Evolutionary conservation across 129 eudicot species (phyloP).

Genomic region (Saposhnikovia divaricata): DNA sequence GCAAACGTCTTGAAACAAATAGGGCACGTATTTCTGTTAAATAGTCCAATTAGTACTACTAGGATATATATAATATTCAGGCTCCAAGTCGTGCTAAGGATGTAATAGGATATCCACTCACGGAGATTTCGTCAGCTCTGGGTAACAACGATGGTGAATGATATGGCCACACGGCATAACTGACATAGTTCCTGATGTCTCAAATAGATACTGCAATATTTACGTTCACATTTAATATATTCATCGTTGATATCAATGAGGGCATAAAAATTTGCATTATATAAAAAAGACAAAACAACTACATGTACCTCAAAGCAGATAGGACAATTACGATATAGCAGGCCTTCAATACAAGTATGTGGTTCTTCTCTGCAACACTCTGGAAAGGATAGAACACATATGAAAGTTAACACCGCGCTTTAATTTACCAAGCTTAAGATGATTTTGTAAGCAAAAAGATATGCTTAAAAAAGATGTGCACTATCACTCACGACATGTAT

Average conservation of each 20-base stretch:
- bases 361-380: too few relatives aligned
- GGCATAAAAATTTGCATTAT: neutral
- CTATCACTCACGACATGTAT: too few relatives aligned
- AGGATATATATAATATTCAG: neutral
- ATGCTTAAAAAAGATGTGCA: too few relatives aligned
- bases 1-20: neutral
- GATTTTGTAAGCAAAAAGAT: too few relatives aligned
- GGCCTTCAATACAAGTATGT: too few relatives aligned
- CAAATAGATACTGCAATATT: conserved; percentile 60
- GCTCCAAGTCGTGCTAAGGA: neutral
- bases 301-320: too few relatives aligned
- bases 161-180: conserved; percentile 91
- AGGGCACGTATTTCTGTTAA: conserved; percentile 70
- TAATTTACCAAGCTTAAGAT: too few relatives aligned
- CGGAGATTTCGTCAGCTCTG: conserved; percentile 61
- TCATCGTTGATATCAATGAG: neutral
- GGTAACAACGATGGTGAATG: conserved; percentile 65
- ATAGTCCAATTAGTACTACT: neutral
- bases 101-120: conserved; percentile 28
- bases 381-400: too few relatives aligned
- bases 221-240: neutral
- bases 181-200: conserved; percentile 42
- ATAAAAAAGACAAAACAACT: neutral
- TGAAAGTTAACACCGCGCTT: too few relatives aligned
- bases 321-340: too few relatives aligned